phyloP scores from a whole-genome alignment of 257 asterid genomes.

The Gentiana dahurica region DNA sequence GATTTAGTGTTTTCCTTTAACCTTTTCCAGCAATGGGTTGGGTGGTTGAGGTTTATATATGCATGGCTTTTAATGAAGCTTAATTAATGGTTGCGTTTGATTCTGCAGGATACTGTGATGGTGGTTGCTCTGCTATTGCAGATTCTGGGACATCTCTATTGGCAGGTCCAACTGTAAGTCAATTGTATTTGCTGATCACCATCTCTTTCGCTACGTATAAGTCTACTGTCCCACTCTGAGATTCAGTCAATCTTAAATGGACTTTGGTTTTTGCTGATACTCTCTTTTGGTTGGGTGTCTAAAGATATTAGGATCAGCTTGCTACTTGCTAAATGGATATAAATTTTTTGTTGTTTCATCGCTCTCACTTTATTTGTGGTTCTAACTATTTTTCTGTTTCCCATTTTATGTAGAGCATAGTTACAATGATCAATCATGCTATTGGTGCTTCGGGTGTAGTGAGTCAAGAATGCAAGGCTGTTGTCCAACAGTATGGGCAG shows the following conservation, averaged over 20 bases:
- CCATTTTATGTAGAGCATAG: constrained; percentile 34
- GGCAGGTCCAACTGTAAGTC: constrained; percentile 82
- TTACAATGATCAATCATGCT: constrained; percentile 87
- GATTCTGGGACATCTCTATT: constrained; percentile 96
- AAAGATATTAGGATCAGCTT: background rate
- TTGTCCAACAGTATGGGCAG: constrained; percentile 68
- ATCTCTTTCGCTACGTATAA: too few relatives aligned
- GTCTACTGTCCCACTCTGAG: too few relatives aligned
- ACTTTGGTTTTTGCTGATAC: too few relatives aligned
- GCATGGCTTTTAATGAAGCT: constrained; percentile 36
- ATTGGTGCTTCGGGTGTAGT: constrained; percentile 88
- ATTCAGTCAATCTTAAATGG: too few relatives aligned
- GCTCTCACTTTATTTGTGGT: background rate
- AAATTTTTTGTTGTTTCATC: background rate
- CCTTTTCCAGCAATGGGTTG: too few relatives aligned
- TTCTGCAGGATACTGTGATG: constrained; percentile 58
- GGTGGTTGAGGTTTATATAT: constrained; percentile 30
- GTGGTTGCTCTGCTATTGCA: constrained; percentile 90
- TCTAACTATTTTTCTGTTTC: too few relatives aligned
- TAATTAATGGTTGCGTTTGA: background rate
- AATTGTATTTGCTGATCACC: too few relatives aligned
- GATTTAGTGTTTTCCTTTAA: too few relatives aligned
- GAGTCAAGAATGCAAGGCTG: constrained; percentile 71
- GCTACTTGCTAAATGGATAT: background rate
- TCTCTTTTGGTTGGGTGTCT: too few relatives aligned